Conservation (phyloP, 129 eudicot species). For the Centella asiatica region DNA sequence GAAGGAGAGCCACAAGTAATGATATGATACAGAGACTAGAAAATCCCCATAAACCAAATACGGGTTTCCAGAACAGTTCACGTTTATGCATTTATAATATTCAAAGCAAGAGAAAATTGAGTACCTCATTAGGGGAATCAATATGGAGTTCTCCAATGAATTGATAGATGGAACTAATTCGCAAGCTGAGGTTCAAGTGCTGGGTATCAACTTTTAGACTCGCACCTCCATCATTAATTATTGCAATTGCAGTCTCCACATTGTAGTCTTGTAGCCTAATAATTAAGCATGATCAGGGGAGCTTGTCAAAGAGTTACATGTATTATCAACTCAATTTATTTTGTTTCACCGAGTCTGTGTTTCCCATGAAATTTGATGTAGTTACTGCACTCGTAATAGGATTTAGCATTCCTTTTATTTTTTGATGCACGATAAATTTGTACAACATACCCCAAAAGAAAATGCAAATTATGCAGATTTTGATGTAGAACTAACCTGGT, state of each 20-base stretch:
- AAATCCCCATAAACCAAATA: background rate
- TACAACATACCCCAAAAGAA: too few species aligned
- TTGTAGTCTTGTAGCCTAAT: constrained; percentile 63
- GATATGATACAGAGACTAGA: background rate
- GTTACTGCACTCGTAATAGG: too few species aligned
- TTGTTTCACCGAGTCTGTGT: background rate
- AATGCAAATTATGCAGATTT: too few species aligned
- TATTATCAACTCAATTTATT: background rate
- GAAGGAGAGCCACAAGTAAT: background rate
- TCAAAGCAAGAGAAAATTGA: background rate
- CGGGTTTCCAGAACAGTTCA: background rate
- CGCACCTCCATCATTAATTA: constrained; percentile 64
- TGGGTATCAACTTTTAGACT: constrained; percentile 60
- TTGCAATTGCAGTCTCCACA: constrained; percentile 59
- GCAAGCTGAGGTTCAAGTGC: constrained; percentile 52
- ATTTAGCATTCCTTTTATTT: too few species aligned
- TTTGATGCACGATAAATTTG: too few species aligned
- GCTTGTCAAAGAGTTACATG: background rate
- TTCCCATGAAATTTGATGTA: background rate
- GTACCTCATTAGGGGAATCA: constrained; percentile 64
- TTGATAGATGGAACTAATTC: constrained; percentile 67
- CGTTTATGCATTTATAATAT: background rate
- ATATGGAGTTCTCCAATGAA: constrained; percentile 79
- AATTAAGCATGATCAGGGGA: constrained; percentile 17
- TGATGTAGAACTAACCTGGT: background rate